Evolutionary conservation across 345 rosid species (phyloP).

Genomic region (Boechera divaricarpa): DNA sequence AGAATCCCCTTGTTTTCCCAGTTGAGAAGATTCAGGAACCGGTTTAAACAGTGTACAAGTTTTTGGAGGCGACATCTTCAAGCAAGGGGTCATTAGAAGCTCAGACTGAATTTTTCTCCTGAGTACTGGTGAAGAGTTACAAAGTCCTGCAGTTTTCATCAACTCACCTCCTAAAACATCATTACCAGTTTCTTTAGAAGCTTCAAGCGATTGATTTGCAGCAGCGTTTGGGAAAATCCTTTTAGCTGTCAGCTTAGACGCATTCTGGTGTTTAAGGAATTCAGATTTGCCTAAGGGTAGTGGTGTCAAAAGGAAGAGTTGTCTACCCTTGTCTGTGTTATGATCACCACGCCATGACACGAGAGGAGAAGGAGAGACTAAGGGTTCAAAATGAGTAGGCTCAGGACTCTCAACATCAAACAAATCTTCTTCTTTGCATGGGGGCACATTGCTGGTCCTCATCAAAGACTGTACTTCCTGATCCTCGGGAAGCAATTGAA

Average conservation of each 20-base stretch:
- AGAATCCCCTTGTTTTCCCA: slow-evolving; percentile 40
- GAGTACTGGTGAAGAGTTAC: slow-evolving; percentile 52
- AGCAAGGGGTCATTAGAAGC: slow-evolving; percentile 72
- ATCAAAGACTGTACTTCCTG: slow-evolving; percentile 41
- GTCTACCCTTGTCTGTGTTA: slow-evolving; percentile 67
- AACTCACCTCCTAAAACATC: slow-evolving; percentile 46
- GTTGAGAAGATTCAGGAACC: slow-evolving; percentile 46
- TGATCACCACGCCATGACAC: slow-evolving; percentile 83
- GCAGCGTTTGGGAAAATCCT: slow-evolving; percentile 44
- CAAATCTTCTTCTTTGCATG: slow-evolving; percentile 41
- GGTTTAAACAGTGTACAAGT: slow-evolving; percentile 77
- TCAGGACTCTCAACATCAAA: slow-evolving; percentile 69
- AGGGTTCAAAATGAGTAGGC: slow-evolving; percentile 48
- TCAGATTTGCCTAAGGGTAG: slow-evolving; percentile 64
- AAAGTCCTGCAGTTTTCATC: slow-evolving; percentile 41
- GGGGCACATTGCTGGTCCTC: slow-evolving; percentile 38
- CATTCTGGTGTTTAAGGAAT: slow-evolving; percentile 54
- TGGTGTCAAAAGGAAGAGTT: slow-evolving; percentile 84
- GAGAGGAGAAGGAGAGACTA: slow-evolving; percentile 94
- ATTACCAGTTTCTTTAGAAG: slow-evolving; percentile 49
- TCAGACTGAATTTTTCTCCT: slow-evolving; percentile 49
- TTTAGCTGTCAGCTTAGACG: slow-evolving; percentile 47
- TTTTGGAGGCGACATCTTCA: slow-evolving; percentile 83
- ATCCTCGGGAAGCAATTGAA: slow-evolving; percentile 26
- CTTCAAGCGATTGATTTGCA: slow-evolving; percentile 46